These are phyloP conservation scores for Ceratocystis ficicola DNA, from an alignment of 2,329 filamentous ascomycete genomes.

Conservation along the genomic window DNA sequence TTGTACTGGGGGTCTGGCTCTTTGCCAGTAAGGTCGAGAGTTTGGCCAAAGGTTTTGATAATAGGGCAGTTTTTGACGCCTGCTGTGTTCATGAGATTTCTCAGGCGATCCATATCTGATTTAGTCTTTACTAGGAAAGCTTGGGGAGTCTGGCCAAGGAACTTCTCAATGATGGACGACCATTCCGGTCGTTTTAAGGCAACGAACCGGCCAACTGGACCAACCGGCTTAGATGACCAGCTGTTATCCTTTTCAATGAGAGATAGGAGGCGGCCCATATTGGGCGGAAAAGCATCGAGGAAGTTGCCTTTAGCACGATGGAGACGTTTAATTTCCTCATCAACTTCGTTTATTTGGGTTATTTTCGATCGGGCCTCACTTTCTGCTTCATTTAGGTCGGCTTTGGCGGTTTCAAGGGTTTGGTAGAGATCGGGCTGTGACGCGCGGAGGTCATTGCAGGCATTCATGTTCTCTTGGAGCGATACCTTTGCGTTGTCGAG, in stretches of 20 bases:
- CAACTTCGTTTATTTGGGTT: conserved; percentile 26
- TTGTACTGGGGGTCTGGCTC: conserved; percentile 63
- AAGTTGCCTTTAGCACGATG: conserved; percentile 40
- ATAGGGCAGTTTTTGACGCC: conserved; percentile 42
- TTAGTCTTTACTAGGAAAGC: conserved; percentile 74
- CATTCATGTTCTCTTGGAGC: conserved; percentile 6
- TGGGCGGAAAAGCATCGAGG: conserved; percentile 51
- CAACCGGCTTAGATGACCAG: conserved; percentile 63
- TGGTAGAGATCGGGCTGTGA: conserved; percentile 12
- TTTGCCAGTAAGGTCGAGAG: conserved; percentile 48
- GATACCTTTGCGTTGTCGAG: conserved; percentile 24
- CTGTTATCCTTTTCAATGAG: conserved; percentile 57
- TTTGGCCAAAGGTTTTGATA: conserved; percentile 48
- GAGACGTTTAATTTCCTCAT: conserved; percentile 24
- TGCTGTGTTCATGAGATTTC: conserved; percentile 48
- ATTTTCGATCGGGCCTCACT: conserved; percentile 18
- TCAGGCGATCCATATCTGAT: conserved; percentile 59
- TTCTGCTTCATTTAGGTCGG: conserved; percentile 27
- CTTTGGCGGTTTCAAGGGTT: conserved; percentile 14
- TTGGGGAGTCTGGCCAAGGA: conserved; percentile 56
- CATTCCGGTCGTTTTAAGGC: conserved; percentile 67
- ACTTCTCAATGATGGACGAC: conserved; percentile 69
- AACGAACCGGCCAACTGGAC: conserved; percentile 70
- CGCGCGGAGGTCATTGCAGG: not conserved
- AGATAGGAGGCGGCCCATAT: conserved; percentile 51